Base-by-base conservation (phyloP, 148 eudicot species). In the Rhododendron ferrugineum region DNA sequence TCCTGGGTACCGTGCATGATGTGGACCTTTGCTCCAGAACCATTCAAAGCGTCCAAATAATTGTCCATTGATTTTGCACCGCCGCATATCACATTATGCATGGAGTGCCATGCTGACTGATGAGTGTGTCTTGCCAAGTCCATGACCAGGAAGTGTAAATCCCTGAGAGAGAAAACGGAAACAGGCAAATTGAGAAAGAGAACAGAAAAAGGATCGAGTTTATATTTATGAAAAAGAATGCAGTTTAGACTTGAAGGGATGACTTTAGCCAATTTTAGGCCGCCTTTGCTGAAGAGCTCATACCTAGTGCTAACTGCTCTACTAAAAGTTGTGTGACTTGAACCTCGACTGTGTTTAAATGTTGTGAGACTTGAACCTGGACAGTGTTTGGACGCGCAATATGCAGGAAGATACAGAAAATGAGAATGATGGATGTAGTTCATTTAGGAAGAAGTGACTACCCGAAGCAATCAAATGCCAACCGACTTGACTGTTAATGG, bases 31-130 rank as follows among this genome's bases (percentile, higher is more conserved):
- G 88, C 89, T n/a, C 52, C 13, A 0, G 86, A 82, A 14, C 30
- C 62, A 30, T 85, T 86, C 85, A 95, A 54, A 0, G 54, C 62
- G 40, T 90, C 94, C 76, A 95, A 89, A 78, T 87, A 95, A 30
- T 85, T 81, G 62, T 95, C 94, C 88, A 87, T 86, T 20, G 88
- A 78, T 79, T 88, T 92, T 30, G 94, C 92, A n/a, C 95, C 93
- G 1, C 98, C 98, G 49, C 96, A 95, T 49, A 95, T 49, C 42
- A 95, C 94, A 72, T 93, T 95, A 60, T 93, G 98, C 98, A 95
- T 95, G 6, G 91, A 87, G 40, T 95, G 98, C 98, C 98, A 95
- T 18, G 98, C 98, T 83, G 98, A 95, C 74, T 93, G 95, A 80
- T 95, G 98, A 11, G 98, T 95, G 81, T 95, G 98, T 83, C 86